Base-by-base conservation (phyloP, 192 early-diverging fungal genomes). In the Polychytrium aggregatum region DNA sequence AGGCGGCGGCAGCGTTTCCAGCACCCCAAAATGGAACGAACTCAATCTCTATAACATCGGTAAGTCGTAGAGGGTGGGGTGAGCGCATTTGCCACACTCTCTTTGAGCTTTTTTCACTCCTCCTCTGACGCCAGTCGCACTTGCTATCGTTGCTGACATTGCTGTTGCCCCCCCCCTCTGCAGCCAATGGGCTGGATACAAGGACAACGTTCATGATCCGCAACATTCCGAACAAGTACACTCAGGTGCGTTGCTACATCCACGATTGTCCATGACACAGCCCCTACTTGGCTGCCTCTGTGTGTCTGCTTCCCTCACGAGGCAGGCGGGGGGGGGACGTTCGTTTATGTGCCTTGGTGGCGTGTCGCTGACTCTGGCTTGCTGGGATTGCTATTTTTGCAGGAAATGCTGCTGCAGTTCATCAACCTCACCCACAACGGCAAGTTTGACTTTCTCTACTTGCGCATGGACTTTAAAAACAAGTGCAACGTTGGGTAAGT, bases 141-240 rank as follows among this genome's bases (percentile, higher is more conserved):
- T 30, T 1, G 13, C 21, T 16, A 10, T 13, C 24, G 35, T 22
- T 13, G 14, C 31, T 18, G 33, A 9, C 20, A 16, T 17, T 38
- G 8, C 31, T 50, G 14, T 10, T 50, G 4, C 1, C 10, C 11
- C n/a, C 1, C 24, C 17, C 36, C 16, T 10, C 25, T 10, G 16
- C 37, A 59, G 68, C 48, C 3, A 40, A 47, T 53, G 82, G 70
- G 6, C 37, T 49, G 6, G 85, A 89, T 46, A 71, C 52, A 20
- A 68, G 87, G 6, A 88, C 85, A 0, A 87, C 87, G 0, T 82
- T 84, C 52, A 90, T 90, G 87, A 82, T 90, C 37, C 67, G 85
- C 30, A 88, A 88, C 54, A 86, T 90, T 46, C 87, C 87, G 10
- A 90, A 90, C 61, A 87, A 87, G 54, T 86, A 85, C 52, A 81